A percentile compares a stretch with the other conserved stretches of the same genome.
Evolutionary conservation across 179 eudicot genomes (phyloP).

Genomic region (Silene coronaria): DNA sequence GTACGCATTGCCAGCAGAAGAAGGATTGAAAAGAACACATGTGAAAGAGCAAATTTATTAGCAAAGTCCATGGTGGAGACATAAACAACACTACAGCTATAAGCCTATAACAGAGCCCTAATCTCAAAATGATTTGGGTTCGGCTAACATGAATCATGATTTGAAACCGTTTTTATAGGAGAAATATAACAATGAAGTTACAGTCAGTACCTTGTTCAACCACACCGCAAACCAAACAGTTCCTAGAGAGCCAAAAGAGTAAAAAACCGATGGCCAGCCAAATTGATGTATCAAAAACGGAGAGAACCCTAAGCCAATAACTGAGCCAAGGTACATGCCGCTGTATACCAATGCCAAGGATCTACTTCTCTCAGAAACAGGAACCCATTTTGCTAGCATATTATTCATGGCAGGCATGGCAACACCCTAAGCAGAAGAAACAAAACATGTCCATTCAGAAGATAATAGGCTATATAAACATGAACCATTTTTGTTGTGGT

Average conservation of each 20-base stretch:
- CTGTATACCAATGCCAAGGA: conserved; percentile 92
- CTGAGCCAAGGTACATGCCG: conserved; percentile 99
- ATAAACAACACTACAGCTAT: not conserved
- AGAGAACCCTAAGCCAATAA: conserved; percentile 84
- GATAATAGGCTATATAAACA: not conserved
- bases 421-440: conserved; percentile 61
- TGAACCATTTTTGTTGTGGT: not conserved
- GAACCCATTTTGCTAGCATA: conserved; percentile 92
- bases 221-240: conserved; percentile 77
- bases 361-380: conserved; percentile 92
- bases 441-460: not conserved
- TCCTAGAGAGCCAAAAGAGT: conserved; percentile 92
- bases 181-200: not conserved
- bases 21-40: conserved; percentile 1
- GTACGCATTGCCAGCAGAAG: conserved; percentile 1
- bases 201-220: conserved; percentile 55
- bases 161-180: not conserved
- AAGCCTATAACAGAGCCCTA: too few species aligned
- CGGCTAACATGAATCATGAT: too few species aligned
- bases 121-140: too few species aligned
- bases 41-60: not conserved
- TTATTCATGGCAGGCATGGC: conserved; percentile 99
- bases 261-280: conserved; percentile 97
- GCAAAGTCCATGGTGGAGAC: not conserved
- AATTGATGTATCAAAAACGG: conserved; percentile 68